Conservation (phyloP, 345 rosid species). For the Citrus maxima region DNA sequence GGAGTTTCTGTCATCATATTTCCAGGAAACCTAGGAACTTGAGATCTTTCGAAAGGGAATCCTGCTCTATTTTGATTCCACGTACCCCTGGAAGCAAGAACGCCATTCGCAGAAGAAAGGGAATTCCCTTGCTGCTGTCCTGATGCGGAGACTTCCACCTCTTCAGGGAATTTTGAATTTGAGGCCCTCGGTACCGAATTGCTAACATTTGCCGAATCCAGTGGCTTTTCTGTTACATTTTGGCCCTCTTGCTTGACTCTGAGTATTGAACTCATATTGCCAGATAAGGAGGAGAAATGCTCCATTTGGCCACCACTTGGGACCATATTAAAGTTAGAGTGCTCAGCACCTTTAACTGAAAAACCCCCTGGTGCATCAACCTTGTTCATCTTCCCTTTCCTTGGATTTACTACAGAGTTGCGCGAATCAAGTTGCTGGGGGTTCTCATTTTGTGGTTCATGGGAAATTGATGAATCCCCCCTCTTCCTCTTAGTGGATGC, state of each 20-base stretch:
- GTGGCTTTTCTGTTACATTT: constrained; percentile 22
- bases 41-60: constrained; percentile 42
- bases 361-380: constrained; percentile 49
- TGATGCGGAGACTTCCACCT: constrained; percentile 45
- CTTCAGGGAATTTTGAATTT: constrained; percentile 29
- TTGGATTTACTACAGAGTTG: constrained; percentile 32
- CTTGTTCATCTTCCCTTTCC: constrained; percentile 67
- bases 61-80: constrained; percentile 50
- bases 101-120: constrained; percentile 32
- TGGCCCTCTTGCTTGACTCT: constrained; percentile 28
- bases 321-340: constrained; percentile 27
- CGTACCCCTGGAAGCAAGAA: constrained; percentile 31
- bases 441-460: constrained; percentile 51
- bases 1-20: constrained; percentile 31
- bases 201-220: constrained; percentile 19
- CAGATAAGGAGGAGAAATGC: constrained; percentile 24
- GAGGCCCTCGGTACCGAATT: constrained; percentile 18
- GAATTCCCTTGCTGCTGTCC: constrained; percentile 41
- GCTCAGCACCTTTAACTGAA: constrained; percentile 41
- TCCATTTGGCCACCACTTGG: constrained; percentile 38
- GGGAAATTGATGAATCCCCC: constrained; percentile 53
- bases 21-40: constrained; percentile 46
- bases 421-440: constrained; percentile 48
- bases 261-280: constrained; percentile 23
- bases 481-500: constrained; percentile 72